These are phyloP conservation scores for Penicillium hordei DNA, from an alignment of 2,329 filamentous ascomycete species.

Conservation along the genomic window DNA sequence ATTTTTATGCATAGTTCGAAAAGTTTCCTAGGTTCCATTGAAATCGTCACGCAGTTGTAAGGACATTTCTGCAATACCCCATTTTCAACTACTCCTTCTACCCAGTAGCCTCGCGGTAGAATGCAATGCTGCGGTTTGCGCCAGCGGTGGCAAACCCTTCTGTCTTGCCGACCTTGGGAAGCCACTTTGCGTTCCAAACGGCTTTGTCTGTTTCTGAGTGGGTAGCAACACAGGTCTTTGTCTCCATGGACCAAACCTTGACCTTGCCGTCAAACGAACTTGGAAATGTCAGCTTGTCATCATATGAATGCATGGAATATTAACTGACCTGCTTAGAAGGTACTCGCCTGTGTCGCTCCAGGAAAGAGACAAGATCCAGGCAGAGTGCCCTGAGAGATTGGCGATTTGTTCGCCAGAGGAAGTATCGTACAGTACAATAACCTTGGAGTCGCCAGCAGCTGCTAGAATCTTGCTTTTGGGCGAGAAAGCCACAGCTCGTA, in stretches of 20 bases:
- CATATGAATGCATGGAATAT: background rate
- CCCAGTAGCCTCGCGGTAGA: conserved; percentile 80
- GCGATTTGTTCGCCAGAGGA: conserved; percentile 88
- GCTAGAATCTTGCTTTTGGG: conserved; percentile 81
- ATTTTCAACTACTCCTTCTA: conserved; percentile 33
- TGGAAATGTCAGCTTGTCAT: conserved; percentile 15
- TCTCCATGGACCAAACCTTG: conserved; percentile 92
- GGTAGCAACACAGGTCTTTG: conserved; percentile 81
- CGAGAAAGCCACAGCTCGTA: conserved; percentile 83
- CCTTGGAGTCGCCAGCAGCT: conserved; percentile 81
- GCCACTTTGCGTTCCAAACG: conserved; percentile 81
- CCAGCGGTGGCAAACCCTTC: conserved; percentile 78
- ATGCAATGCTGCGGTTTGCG: conserved; percentile 71
- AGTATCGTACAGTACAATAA: conserved; percentile 91
- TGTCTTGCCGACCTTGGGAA: conserved; percentile 64
- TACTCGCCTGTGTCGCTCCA: conserved; percentile 95
- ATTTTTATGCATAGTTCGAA: conserved; percentile 16
- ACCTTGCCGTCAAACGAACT: conserved; percentile 86
- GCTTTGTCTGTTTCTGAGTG: conserved; percentile 86
- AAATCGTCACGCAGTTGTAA: conserved; percentile 13
- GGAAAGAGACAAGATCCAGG: conserved; percentile 88
- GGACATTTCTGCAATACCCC: background rate
- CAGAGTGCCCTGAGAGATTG: conserved; percentile 73
- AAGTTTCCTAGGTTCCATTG: conserved; percentile 13
- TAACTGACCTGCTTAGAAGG: conserved; percentile 71